Evolutionary conservation across 2,329 filamentous ascomycete species (phyloP), one percentile per base, ranked within the genome.

Genomic region (Pyrenophora tritici-repentis): DNA sequence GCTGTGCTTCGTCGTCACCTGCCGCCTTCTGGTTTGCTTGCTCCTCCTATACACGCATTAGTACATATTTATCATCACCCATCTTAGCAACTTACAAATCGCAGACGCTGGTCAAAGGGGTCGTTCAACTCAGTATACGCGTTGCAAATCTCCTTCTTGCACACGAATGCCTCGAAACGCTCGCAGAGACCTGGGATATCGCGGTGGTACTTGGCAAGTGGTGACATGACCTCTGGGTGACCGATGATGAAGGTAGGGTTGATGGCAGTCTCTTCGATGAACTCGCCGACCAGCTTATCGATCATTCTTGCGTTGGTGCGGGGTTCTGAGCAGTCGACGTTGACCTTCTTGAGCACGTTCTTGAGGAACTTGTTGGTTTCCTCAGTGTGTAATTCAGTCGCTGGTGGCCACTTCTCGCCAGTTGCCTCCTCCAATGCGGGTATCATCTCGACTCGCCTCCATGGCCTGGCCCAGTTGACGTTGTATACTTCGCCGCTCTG

Each of bases 41-140:
- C 84, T 97, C 93, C 74, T 96, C 60, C 56, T 62, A 22, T 32
- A 9, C 8, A 16, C 9, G 9, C 32, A 36, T 62, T 49, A 62
- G 45, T 40, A 45, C 20, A 20, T 7, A n/a, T 5, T 1, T 16
- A 22, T 14, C 10, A 2, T 40, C 24, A 1, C 22, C 10, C n/a
- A 32, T 41, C 13, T 18, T n/a, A n/a, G 13, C 14, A 18, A 53
- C 59, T 50, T 75, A 96, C 91, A 42, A 73, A 73, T 95, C 66
- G 56, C 45, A 65, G 78, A 56, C 94, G 86, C 80, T 99, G 94
- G 76, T 97, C 92, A 68, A 96, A 93, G 49, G 93, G 91, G 68
- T 97, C 90, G 81, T 96, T 95, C 83, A 99, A 87, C 85, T 99
- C 94, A 33, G 93, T 97, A 79, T 97, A 95, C 5, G 92, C 92